phyloP scores from a whole-genome alignment of 345 rosid species.

The Eucalyptus marginata region DNA sequence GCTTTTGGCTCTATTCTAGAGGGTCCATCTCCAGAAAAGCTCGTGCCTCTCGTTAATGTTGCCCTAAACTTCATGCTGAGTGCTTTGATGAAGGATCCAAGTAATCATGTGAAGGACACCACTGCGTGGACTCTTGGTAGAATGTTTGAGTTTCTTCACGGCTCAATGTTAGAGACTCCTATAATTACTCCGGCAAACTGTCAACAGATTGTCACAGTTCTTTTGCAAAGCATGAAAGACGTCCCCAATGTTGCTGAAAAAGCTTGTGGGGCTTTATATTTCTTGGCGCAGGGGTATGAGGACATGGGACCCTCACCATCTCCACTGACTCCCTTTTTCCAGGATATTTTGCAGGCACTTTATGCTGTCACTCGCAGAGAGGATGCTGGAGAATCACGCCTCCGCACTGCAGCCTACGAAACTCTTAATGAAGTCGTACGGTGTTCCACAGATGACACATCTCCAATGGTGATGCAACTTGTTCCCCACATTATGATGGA shows the following conservation, averaged over 20 bases:
- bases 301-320: slow-evolving; percentile 19
- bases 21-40: slow-evolving; percentile 37
- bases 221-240: slow-evolving; percentile 36
- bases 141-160: slow-evolving; percentile 40
- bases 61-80: slow-evolving; percentile 36
- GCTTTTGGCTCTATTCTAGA: slow-evolving; percentile 40
- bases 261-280: slow-evolving; percentile 43
- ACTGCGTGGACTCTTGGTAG: slow-evolving; percentile 43
- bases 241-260: slow-evolving; percentile 41
- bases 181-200: slow-evolving; percentile 33
- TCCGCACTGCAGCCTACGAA: slow-evolving; percentile 38
- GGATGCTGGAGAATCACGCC: slow-evolving; percentile 35
- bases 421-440: slow-evolving; percentile 33
- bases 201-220: slow-evolving; percentile 32
- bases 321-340: slow-evolving; percentile 29
- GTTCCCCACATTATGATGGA: slow-evolving; percentile 23
- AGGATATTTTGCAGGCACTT: slow-evolving; percentile 32
- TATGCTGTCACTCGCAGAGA: slow-evolving; percentile 28
- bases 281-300: slow-evolving; percentile 37
- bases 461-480: slow-evolving; percentile 24
- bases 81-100: slow-evolving; percentile 30
- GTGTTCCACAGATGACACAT: slow-evolving; percentile 26
- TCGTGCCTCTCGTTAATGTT: slow-evolving; percentile 23
- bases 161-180: slow-evolving; percentile 21
- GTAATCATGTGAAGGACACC: slow-evolving; percentile 37